Base-by-base conservation (phyloP, 768 basidiomycete species). In the Podaxis sp. region DNA sequence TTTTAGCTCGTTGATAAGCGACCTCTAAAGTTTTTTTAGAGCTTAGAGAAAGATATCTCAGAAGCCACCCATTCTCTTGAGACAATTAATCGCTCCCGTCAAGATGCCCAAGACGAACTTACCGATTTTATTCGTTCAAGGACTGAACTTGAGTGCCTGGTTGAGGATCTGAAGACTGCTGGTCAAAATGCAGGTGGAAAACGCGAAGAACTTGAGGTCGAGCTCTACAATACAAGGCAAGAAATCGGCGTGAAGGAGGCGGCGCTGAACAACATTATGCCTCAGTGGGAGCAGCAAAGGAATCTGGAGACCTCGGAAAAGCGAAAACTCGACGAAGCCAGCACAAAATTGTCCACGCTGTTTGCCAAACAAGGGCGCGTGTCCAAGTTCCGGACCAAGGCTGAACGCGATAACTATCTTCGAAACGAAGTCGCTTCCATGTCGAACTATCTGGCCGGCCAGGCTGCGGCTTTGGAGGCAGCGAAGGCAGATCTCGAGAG, bases 321-420 rank as follows among this genome's bases (percentile, higher is more conserved):
- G 69, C 82, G 85, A 53, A 83, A 79, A 28, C 80, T 97, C 66
- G 94, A 96, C 64, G 86, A 88, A 44, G 87, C 87, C 0, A 86
- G 84, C 56, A 88, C 91, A 1, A 83, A 81, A 52, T 76, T 98
- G 2, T 81, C 84, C 0, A 84, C 90, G 0, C 79, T 99, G 1
- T 95, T 90, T 70, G 88, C 91, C 2, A 99, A 99, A 71, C 95
- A 94, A 72, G 95, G 95, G 2, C 89, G 97, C 22, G 80, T 89
- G 42, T 86, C 87, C 56, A 92, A 90, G 68, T 99, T 97, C 78
- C 78, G 87, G 22, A 92, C 91, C 13, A 88, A 88, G 69, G 80
- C 82, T 0, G 94, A 96, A 69, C 87, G 97, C 7, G 96, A 99
- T 71, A 77, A 81, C 22, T 98, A 85, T 70, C 81, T 99, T 48